These are phyloP conservation scores for Tuber umbilicatum DNA, from an alignment of 495 filamentous ascomycete genomes.

Conservation along the genomic window DNA sequence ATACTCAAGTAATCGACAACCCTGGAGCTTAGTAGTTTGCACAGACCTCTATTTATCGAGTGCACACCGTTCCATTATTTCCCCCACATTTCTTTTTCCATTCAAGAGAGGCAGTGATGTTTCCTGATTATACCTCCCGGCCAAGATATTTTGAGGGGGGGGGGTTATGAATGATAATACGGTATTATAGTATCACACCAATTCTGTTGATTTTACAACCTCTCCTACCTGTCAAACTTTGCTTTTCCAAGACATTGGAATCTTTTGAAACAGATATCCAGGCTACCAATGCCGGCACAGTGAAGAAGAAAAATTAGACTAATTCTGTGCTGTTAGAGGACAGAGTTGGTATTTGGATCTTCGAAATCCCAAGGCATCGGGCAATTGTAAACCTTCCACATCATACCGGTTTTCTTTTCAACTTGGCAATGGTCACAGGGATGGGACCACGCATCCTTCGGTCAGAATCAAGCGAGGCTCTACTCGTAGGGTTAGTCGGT, in stretches of 20 bases:
- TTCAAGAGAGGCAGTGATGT: not conserved
- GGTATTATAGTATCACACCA: not conserved
- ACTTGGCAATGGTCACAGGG: not conserved
- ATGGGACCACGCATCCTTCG: constrained; percentile 2
- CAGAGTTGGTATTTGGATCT: not conserved
- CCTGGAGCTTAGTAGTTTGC: not conserved
- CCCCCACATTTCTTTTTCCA: not conserved
- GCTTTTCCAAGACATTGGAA: not conserved
- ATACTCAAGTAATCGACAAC: not conserved
- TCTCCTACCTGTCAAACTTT: not conserved
- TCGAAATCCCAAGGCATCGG: not conserved
- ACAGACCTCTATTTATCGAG: not conserved
- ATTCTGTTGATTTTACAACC: not conserved
- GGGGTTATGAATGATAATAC: not conserved
- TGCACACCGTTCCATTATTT: not conserved
- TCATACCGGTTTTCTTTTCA: not conserved
- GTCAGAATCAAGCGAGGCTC: not conserved
- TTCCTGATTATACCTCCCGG: not conserved
- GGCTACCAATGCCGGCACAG: not conserved
- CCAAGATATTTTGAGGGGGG: not conserved
- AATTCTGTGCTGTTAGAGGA: not conserved
- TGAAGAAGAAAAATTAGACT: not conserved
- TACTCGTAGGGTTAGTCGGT: not conserved
- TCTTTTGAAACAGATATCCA: not conserved
- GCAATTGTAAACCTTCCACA: not conserved